These are phyloP conservation scores for Ophiostoma triangulosporum DNA, from an alignment of 2,329 filamentous ascomycete species.

Conservation along the genomic window DNA sequence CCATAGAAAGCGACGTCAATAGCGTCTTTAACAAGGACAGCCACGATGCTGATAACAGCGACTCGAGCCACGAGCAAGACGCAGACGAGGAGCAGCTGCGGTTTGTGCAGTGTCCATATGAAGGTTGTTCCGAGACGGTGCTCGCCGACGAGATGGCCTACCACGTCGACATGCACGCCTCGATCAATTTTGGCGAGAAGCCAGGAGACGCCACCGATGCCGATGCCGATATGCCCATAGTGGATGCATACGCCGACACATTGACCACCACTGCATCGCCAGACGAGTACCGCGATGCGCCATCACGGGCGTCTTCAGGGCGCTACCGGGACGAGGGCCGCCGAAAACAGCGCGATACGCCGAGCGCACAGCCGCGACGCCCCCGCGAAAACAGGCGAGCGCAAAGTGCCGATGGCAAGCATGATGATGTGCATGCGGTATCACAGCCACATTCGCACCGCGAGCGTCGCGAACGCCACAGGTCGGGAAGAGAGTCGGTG, in stretches of 20 bases:
- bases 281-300: not conserved
- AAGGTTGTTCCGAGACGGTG: constrained; percentile 47
- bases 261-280: not conserved
- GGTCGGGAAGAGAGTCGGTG: not conserved
- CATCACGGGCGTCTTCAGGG: not conserved
- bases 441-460: too few species aligned
- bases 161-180: constrained; percentile 46
- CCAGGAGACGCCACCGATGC: not conserved
- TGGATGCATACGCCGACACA: not conserved
- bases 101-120: constrained; percentile 40
- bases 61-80: constrained; percentile 6
- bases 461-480: constrained; percentile 5
- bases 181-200: constrained; percentile 24
- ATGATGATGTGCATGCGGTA: too few species aligned
- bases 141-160: constrained; percentile 37
- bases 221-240: not conserved
- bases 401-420: not conserved
- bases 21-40: not conserved
- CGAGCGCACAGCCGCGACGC: not conserved
- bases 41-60: constrained; percentile 12
- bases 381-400: not conserved
- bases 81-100: constrained; percentile 18
- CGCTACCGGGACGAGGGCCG: not conserved
- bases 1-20: not conserved
- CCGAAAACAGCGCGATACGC: not conserved